Evolutionary conservation across 164 flowering plant species (phyloP).

Genomic region (Pachysandra terminalis): DNA sequence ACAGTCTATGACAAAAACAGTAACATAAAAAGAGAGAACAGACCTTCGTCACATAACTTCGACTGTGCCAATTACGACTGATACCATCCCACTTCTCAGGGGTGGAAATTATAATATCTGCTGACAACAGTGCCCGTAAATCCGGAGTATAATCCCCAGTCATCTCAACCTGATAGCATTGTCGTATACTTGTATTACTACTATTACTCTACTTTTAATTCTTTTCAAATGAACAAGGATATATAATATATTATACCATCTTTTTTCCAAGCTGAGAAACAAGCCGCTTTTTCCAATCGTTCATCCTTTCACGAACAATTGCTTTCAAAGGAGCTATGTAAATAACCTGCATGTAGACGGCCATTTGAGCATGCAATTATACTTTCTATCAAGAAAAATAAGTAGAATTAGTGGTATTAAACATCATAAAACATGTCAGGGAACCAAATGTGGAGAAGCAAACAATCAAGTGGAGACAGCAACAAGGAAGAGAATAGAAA

Average conservation of each 20-base stretch:
- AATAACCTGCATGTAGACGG: conserved; percentile 60
- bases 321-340: conserved; percentile 98
- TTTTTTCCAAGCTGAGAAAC: conserved; percentile 82
- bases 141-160: conserved; percentile 99
- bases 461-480: too few species aligned
- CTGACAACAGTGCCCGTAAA: conserved; percentile 74
- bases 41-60: conserved; percentile 95
- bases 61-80: conserved; percentile 95
- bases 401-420: neutral
- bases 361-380: neutral
- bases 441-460: neutral
- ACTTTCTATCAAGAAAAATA: neutral
- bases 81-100: conserved; percentile 99
- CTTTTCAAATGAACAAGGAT: neutral
- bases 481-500: too few species aligned
- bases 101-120: conserved; percentile 94
- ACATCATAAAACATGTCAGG: neutral
- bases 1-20: conserved; percentile 3
- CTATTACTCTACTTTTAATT: neutral
- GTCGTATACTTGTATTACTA: conserved; percentile 10
- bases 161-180: conserved; percentile 82
- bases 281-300: conserved; percentile 85
- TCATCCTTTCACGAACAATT: conserved; percentile 96
- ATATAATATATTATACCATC: conserved; percentile 47
- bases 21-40: conserved; percentile 3